Conservation (phyloP, 2,329 filamentous ascomycete species). For the Ascochyta koolunga region DNA sequence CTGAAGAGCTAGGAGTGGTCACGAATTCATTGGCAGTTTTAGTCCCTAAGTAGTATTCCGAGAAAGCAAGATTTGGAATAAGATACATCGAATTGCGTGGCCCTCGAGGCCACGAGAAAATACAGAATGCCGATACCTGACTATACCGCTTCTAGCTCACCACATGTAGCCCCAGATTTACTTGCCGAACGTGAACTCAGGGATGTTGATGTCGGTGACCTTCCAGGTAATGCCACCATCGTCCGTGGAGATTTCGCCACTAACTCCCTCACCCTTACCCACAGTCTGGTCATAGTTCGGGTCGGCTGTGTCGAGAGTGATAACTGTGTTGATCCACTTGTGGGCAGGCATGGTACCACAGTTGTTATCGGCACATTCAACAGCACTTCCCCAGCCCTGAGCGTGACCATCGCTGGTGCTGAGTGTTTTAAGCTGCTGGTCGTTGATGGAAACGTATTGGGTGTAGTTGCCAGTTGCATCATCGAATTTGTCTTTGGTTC, state of each 20-base stretch:
- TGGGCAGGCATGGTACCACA: slow-evolving; percentile 52
- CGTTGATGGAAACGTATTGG: slow-evolving; percentile 49
- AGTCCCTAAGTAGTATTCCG: too few relatives aligned
- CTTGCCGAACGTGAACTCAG: slow-evolving; percentile 25
- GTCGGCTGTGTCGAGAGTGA: slow-evolving; percentile 45
- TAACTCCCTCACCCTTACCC: slow-evolving; percentile 48
- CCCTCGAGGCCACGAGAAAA: neutral
- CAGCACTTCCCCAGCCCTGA: slow-evolving; percentile 52
- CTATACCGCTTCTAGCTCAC: neutral
- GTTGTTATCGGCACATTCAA: slow-evolving; percentile 50
- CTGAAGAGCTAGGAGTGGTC: too few relatives aligned
- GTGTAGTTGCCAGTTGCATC: slow-evolving; percentile 51
- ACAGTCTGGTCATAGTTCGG: slow-evolving; percentile 50
- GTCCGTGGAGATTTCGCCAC: slow-evolving; percentile 48
- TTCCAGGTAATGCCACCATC: slow-evolving; percentile 54
- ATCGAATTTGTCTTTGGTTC: slow-evolving; percentile 46
- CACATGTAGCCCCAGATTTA: neutral
- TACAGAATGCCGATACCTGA: neutral
- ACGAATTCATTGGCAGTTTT: too few relatives aligned
- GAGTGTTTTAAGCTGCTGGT: slow-evolving; percentile 49
- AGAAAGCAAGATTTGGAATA: neutral
- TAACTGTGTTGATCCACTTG: slow-evolving; percentile 50
- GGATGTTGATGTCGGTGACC: slow-evolving; percentile 47
- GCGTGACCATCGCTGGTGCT: slow-evolving; percentile 54
- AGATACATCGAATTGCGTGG: neutral